Percentiles rank a stretch among this genome's conserved stretches.
Conservation (phyloP, 805 yeast species). For the Nakazawaea anatomiae region DNA sequence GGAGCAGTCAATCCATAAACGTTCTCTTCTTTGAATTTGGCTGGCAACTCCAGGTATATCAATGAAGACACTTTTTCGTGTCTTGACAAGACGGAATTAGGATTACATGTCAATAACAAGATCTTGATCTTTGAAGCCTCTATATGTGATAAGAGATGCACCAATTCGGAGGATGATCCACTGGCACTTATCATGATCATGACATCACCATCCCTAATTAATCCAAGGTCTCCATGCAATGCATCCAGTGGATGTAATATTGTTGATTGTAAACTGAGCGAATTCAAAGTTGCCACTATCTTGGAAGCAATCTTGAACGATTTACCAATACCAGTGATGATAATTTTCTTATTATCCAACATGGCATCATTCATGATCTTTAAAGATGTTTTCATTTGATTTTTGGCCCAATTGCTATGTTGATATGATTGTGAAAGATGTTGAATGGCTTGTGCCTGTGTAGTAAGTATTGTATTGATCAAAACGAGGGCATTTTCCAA, state of each 20-base stretch:
- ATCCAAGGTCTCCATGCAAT: conserved; percentile 84
- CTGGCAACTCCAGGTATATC: conserved; percentile 58
- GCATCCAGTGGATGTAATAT: conserved; percentile 82
- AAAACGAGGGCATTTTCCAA: conserved; percentile 12
- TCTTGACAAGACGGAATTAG: conserved; percentile 47
- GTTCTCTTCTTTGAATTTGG: conserved; percentile 47
- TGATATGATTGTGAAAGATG: conserved; percentile 40
- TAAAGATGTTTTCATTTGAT: conserved; percentile 37
- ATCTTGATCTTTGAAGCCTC: conserved; percentile 48
- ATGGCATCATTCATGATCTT: conserved; percentile 36
- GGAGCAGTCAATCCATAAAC: conserved; percentile 85
- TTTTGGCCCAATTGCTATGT: conserved; percentile 37
- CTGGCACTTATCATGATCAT: conserved; percentile 69
- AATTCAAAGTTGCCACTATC: conserved; percentile 75
- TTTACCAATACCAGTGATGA: conserved; percentile 82
- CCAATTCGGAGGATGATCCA: conserved; percentile 77
- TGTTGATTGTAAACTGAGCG: conserved; percentile 65
- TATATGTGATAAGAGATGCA: conserved; percentile 51
- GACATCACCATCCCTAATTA: conserved; percentile 51
- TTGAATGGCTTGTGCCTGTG: conserved; percentile 42
- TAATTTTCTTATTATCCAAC: conserved; percentile 56
- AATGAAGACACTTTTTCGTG: conserved; percentile 45
- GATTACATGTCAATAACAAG: conserved; percentile 53
- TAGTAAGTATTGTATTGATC: conserved; percentile 33
- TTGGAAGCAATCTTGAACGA: conserved; percentile 75